A percentile compares a stretch with the other conserved stretches of the same genome.
phyloP scores from a whole-genome alignment of 306 rosid species.

The Inga oerstediana region DNA sequence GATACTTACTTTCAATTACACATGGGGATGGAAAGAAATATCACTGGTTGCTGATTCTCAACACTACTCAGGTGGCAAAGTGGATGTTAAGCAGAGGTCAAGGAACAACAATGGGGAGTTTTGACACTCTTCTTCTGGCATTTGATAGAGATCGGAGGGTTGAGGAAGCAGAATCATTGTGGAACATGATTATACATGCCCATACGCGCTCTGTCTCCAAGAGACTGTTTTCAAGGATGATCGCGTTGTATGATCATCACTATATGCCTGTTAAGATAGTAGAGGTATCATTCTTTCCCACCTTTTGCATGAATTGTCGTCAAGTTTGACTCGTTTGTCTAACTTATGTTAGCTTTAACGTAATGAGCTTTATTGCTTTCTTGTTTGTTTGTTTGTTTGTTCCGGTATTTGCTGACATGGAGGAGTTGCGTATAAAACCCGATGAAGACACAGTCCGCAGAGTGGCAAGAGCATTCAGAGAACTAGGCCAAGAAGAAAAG shows the following conservation, averaged over 20 bases:
- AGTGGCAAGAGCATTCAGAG: conserved; percentile 63
- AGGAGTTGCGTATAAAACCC: conserved; percentile 75
- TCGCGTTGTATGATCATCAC: conserved; percentile 81
- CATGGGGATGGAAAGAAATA: conserved; percentile 14
- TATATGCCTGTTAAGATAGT: conserved; percentile 59
- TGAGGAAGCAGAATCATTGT: conserved; percentile 92
- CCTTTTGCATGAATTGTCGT: conserved; percentile 19
- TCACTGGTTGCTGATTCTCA: conserved; percentile 24
- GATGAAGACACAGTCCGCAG: conserved; percentile 85
- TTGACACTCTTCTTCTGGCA: conserved; percentile 85
- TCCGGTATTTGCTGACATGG: conserved; percentile 93
- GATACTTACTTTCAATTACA: neutral
- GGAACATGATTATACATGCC: conserved; percentile 89
- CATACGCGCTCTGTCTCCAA: conserved; percentile 79
- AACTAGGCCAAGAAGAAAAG: conserved; percentile 73
- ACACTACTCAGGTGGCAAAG: conserved; percentile 74
- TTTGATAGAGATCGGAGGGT: conserved; percentile 83
- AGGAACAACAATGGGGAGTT: conserved; percentile 93
- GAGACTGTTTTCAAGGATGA: conserved; percentile 84
- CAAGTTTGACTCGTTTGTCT: neutral
- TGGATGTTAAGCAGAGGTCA: conserved; percentile 99
- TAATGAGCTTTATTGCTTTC: neutral
- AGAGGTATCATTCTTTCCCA: conserved; percentile 54
- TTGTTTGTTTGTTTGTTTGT: conserved; percentile 19
- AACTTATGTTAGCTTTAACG: conserved; percentile 3